These are phyloP conservation scores for Ensete ventricosum DNA, from an alignment of 176 grass and related monocot genomes.

Conservation along the genomic window DNA sequence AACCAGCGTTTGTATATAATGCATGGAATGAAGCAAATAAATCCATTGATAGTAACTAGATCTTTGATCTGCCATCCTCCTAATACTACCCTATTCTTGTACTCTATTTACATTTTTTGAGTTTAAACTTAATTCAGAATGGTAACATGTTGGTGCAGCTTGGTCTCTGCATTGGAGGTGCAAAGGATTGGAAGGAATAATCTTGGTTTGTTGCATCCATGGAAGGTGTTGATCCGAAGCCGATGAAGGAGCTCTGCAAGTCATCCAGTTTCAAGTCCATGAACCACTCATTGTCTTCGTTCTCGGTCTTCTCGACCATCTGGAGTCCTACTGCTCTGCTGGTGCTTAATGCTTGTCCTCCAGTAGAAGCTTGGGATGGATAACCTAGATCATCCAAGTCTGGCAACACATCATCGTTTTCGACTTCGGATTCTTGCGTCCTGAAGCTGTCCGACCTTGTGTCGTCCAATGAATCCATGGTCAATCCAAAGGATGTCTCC, in stretches of 20 bases:
- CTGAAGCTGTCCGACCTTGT: constrained; percentile 26
- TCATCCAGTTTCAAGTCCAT: constrained; percentile 63
- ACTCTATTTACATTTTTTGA: neutral
- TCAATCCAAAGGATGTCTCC: neutral
- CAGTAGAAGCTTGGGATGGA: constrained; percentile 11
- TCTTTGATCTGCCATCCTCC: neutral
- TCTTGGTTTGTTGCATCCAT: constrained; percentile 14
- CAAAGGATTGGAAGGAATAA: constrained; percentile 14
- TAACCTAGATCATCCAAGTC: constrained; percentile 16
- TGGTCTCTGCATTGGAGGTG: neutral
- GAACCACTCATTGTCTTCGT: constrained; percentile 43
- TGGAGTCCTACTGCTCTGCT: neutral
- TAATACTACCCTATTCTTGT: neutral
- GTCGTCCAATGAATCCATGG: constrained; percentile 29
- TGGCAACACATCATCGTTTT: constrained; percentile 34
- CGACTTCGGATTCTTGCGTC: constrained; percentile 72
- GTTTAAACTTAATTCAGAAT: neutral
- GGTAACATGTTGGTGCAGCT: neutral
- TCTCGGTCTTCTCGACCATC: constrained; percentile 20
- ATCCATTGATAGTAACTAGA: neutral
- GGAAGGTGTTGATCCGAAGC: constrained; percentile 10
- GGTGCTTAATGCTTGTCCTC: neutral
- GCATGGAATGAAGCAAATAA: neutral
- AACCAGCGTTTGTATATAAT: neutral
- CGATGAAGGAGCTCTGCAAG: constrained; percentile 19